A percentile compares a stretch with the other conserved stretches of the same genome.
These are phyloP conservation scores for Claviceps cyperi DNA, from an alignment of 2,329 filamentous ascomycete species.

Conservation along the genomic window DNA sequence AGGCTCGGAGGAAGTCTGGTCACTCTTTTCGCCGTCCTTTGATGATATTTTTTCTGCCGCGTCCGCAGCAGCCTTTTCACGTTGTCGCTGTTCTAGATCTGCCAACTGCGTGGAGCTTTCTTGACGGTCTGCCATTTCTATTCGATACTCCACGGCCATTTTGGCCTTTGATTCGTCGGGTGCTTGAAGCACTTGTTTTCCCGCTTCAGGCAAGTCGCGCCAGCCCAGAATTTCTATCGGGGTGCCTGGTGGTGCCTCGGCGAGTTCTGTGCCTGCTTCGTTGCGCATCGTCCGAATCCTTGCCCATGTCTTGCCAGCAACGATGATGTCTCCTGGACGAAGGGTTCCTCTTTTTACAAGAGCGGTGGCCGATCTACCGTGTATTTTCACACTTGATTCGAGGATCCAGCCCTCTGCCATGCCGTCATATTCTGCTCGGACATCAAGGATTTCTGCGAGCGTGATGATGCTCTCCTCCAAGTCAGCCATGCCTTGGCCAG, in stretches of 20 bases:
- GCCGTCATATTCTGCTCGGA: constrained; percentile 64
- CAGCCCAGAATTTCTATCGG: constrained; percentile 93
- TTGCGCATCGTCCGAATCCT: constrained; percentile 73
- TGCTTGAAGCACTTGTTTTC: constrained; percentile 77
- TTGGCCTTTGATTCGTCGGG: constrained; percentile 65
- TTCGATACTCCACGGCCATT: constrained; percentile 60
- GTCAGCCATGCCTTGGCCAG: constrained; percentile 78
- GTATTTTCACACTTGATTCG: constrained; percentile 75
- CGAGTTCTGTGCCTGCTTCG: constrained; percentile 60
- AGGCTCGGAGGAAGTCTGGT: constrained; percentile 20
- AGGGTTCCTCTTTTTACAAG: constrained; percentile 81
- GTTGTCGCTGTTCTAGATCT: constrained; percentile 48
- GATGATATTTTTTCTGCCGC: constrained; percentile 17
- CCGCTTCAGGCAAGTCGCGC: constrained; percentile 67
- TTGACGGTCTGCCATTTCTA: constrained; percentile 55
- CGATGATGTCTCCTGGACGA: constrained; percentile 63
- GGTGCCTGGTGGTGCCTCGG: constrained; percentile 69
- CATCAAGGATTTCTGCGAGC: constrained; percentile 78
- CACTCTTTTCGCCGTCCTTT: constrained; percentile 19
- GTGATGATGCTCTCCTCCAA: constrained; percentile 83
- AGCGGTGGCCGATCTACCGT: constrained; percentile 75
- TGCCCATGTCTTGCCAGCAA: constrained; percentile 80
- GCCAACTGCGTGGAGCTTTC: constrained; percentile 72
- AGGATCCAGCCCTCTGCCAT: constrained; percentile 86
- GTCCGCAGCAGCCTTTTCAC: constrained; percentile 33